Evolutionary conservation across 345 rosid genomes (phyloP), one percentile per base, ranked within the genome.

Genomic region (Murraya koenigii): DNA sequence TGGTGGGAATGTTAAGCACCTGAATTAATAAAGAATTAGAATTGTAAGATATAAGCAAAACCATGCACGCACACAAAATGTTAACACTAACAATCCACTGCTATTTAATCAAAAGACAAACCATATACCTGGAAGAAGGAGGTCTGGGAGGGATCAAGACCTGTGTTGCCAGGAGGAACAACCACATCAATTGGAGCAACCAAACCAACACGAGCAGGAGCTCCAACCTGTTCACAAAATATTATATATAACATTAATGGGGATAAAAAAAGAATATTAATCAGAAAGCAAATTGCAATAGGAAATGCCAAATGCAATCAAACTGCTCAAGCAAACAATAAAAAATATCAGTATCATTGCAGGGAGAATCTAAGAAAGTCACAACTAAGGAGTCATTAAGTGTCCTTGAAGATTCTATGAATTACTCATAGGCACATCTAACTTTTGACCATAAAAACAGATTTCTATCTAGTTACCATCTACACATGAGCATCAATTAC

Each of bases 191-290:
- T 90, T 56, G 99, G 98, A 5, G 99, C 97, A 47, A 95, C 87
- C 76, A 95, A 81, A 76, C 98, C 99, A 76, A 95, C 99, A 84
- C 98, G 99, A 81, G 99, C 99, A 55, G 98, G 99, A 77, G 99
- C 99, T 80, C 99, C 98, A 83, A 95, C 99, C 98, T 93, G 64
- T 49, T 61, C 17, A 69, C 13, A 62, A 26, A 0, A 0, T 13
- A 54, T 35, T 11, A 58, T 52, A 19, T 49, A 7, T 14, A 71
- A 44, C 23, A 64, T 36, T n/a, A 39, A 30, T 39, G 17, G 6
- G 49, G 15, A 19, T 44, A 32, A 13, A 38, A 66, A 2, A 39
- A 67, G 1, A 61, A 61, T 14, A 26, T 6, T 28, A 26, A 70
- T 20, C 74, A 17, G 55, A 11, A 32, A 3, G 13, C 6, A 56